phyloP scores from a whole-genome alignment of 2,329 filamentous ascomycete genomes.

The Mariannaea sp. region DNA sequence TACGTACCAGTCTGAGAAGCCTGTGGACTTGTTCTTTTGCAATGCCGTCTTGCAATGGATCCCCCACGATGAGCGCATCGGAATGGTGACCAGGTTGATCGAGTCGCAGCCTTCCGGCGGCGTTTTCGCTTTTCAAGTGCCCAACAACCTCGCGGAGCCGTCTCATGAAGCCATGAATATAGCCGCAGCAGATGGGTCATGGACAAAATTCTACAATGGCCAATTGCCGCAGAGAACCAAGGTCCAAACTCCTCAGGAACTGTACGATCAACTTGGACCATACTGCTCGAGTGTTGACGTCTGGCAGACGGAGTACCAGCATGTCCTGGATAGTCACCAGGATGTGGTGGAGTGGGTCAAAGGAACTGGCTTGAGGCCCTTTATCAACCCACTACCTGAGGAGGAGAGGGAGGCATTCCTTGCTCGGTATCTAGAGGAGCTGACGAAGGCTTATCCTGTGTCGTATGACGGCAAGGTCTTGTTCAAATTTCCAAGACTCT shows the following conservation, averaged over 20 bases:
- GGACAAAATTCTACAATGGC: conserved; percentile 38
- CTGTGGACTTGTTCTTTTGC: conserved; percentile 54
- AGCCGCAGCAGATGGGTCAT: conserved; percentile 45
- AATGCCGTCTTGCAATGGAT: conserved; percentile 67
- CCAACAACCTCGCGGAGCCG: conserved; percentile 54
- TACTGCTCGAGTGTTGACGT: conserved; percentile 52
- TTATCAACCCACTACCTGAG: conserved; percentile 51
- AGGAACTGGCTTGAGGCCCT: conserved; percentile 61
- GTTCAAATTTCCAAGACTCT: conserved; percentile 60
- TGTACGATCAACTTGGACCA: conserved; percentile 55
- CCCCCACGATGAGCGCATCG: conserved; percentile 47
- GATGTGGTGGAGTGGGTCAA: conserved; percentile 65
- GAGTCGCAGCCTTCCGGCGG: conserved; percentile 47
- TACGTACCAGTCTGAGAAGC: conserved; percentile 42
- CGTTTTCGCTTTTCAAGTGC: conserved; percentile 58
- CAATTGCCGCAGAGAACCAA: conserved; percentile 49
- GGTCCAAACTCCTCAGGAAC: conserved; percentile 52
- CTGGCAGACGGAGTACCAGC: conserved; percentile 60
- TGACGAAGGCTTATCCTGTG: conserved; percentile 51
- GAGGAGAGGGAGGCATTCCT: conserved; percentile 51
- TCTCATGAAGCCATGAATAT: conserved; percentile 56
- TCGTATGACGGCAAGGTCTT: conserved; percentile 58
- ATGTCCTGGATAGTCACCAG: conserved; percentile 52
- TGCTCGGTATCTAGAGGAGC: conserved; percentile 49
- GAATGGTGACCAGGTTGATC: conserved; percentile 51